phyloP scores from a whole-genome alignment of 306 rosid genomes.

The Medicago truncatula region MtrunA17r5.0-ANR NC_053046.1:6211501-6212000 shows the following conservation, averaged over 20 bases:
- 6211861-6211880: slow-evolving; percentile 56
- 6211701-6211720: slow-evolving; percentile 74
- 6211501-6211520: slow-evolving; percentile 87
- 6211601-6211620: slow-evolving; percentile 67
- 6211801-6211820: slow-evolving; percentile 62
- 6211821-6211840: slow-evolving; percentile 63
- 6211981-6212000: background rate
- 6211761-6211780: slow-evolving; percentile 75
- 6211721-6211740: slow-evolving; percentile 86
- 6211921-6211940: slow-evolving; percentile 55
- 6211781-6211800: slow-evolving; percentile 78
- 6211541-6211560: slow-evolving; percentile 71
- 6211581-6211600: slow-evolving; percentile 71
- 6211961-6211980: background rate
- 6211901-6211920: slow-evolving; percentile 57
- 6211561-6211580: slow-evolving; percentile 60
- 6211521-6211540: slow-evolving; percentile 75
- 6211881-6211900: slow-evolving; percentile 62
- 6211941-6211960: background rate
- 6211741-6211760: slow-evolving; percentile 81
- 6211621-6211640: slow-evolving; percentile 59
- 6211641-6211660: slow-evolving; percentile 75
- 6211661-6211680: slow-evolving; percentile 98
- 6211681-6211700: slow-evolving; percentile 81
- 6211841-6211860: slow-evolving; percentile 84